These are phyloP conservation scores for Lachnellula suecica DNA, from an alignment of 2,329 filamentous ascomycete genomes.

Conservation along the genomic window DNA sequence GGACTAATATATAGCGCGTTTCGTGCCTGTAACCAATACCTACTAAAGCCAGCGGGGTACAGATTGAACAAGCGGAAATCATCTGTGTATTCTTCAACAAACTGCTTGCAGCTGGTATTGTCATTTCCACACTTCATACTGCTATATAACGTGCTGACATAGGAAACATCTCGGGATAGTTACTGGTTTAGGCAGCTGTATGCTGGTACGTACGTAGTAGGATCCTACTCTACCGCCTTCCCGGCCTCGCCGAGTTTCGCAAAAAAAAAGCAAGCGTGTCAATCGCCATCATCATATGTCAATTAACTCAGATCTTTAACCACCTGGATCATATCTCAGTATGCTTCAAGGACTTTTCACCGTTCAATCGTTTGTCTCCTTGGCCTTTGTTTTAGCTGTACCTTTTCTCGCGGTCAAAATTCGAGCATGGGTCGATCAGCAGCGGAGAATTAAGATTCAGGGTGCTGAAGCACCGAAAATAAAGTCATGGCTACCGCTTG, in stretches of 20 bases:
- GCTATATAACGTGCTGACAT: too few relatives aligned
- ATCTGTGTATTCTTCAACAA: too few relatives aligned
- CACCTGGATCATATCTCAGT: neutral
- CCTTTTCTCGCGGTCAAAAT: neutral
- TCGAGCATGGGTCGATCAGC: neutral
- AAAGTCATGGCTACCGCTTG: neutral
- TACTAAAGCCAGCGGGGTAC: too few relatives aligned
- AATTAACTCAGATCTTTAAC: neutral
- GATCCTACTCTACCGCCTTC: neutral
- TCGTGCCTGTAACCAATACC: too few relatives aligned
- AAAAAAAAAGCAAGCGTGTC: too few relatives aligned
- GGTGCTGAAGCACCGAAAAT: neutral
- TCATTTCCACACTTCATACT: too few relatives aligned
- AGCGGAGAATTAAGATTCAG: neutral
- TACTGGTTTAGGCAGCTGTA: too few relatives aligned
- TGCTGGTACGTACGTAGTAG: too few relatives aligned
- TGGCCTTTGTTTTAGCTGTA: neutral
- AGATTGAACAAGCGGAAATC: too few relatives aligned
- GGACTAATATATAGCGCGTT: too few relatives aligned
- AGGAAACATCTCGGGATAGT: too few relatives aligned
- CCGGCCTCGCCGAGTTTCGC: neutral
- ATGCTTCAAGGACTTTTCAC: neutral
- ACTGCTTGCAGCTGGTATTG: too few relatives aligned
- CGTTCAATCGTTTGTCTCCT: neutral
- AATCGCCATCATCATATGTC: neutral